These are phyloP conservation scores for Aspergillus brasiliensis DNA, from an alignment of 2,329 filamentous ascomycete species.

Conservation along the genomic window DNA sequence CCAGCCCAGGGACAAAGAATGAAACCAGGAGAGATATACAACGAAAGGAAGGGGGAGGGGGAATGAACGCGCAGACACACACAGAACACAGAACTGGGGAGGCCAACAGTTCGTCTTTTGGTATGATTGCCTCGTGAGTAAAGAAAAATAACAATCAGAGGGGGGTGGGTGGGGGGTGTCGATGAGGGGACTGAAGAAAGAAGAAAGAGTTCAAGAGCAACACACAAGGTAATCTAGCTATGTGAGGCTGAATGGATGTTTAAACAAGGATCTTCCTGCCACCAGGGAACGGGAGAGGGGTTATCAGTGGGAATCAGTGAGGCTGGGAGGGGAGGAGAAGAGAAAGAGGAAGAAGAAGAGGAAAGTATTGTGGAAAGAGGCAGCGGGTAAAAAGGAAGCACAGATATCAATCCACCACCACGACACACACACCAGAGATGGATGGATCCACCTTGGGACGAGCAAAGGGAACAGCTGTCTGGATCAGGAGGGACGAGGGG, in stretches of 20 bases:
- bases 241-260: background rate
- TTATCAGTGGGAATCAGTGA: background rate
- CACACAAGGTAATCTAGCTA: constrained; percentile 7
- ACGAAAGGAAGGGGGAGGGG: background rate
- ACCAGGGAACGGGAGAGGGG: background rate
- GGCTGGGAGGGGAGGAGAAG: constrained; percentile 9
- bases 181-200: background rate
- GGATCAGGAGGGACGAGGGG: constrained; percentile 14
- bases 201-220: constrained; percentile 2
- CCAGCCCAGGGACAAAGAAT: constrained; percentile 6
- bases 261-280: background rate
- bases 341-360: background rate
- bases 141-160: background rate
- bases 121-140: background rate
- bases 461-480: constrained; percentile 16
- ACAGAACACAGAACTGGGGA: background rate
- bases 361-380: constrained; percentile 2
- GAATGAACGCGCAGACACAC: constrained; percentile 4
- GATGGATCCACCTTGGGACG: constrained; percentile 14
- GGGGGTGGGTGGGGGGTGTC: too few relatives aligned
- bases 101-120: background rate
- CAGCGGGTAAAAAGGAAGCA: constrained; percentile 1
- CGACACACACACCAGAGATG: constrained; percentile 8
- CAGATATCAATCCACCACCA: constrained; percentile 17
- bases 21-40: constrained; percentile 13